Percentiles rank a stretch among this genome's conserved stretches.
Conservation (phyloP, 1,284 basidiomycete species). For the Cryptococcus amylolentus region DNA sequence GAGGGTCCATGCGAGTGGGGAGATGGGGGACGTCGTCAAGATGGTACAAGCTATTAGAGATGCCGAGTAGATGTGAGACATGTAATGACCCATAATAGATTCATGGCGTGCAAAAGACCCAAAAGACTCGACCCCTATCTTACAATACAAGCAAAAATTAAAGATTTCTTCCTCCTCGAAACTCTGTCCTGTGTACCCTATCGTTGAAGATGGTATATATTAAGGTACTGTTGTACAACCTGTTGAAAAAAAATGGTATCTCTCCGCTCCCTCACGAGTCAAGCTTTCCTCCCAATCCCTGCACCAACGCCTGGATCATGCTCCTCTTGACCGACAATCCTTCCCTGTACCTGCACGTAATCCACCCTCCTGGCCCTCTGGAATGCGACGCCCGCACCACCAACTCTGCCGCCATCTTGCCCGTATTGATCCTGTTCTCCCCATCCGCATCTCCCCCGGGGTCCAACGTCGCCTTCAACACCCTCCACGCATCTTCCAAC, state of each 20-base stretch:
- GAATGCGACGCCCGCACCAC: conserved; percentile 41
- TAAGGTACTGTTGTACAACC: too few relatives aligned
- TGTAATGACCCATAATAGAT: too few relatives aligned
- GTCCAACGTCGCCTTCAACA: conserved; percentile 41
- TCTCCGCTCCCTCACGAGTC: conserved; percentile 17
- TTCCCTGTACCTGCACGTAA: conserved; percentile 44
- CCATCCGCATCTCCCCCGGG: conserved; percentile 42
- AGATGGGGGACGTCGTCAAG: conserved; percentile 62
- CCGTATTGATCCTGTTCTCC: conserved; percentile 49
- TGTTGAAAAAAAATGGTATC: too few relatives aligned
- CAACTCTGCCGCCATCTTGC: conserved; percentile 49
- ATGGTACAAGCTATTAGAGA: conserved; percentile 55
- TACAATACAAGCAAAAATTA: too few relatives aligned
- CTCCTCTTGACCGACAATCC: conserved; percentile 44
- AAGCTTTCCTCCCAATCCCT: conserved; percentile 45
- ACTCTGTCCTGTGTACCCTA: background rate
- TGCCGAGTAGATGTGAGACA: background rate
- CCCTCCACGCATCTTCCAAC: conserved; percentile 46
- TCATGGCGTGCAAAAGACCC: background rate
- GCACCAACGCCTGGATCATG: conserved; percentile 41
- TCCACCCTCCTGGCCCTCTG: conserved; percentile 34
- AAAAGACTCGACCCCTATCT: too few relatives aligned
- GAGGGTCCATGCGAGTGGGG: conserved; percentile 76
- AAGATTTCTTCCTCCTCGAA: too few relatives aligned
- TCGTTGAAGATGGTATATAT: too few relatives aligned